Evolutionary conservation across 345 rosid species (phyloP).

Genomic region (Pseudoturritis turrita): DNA sequence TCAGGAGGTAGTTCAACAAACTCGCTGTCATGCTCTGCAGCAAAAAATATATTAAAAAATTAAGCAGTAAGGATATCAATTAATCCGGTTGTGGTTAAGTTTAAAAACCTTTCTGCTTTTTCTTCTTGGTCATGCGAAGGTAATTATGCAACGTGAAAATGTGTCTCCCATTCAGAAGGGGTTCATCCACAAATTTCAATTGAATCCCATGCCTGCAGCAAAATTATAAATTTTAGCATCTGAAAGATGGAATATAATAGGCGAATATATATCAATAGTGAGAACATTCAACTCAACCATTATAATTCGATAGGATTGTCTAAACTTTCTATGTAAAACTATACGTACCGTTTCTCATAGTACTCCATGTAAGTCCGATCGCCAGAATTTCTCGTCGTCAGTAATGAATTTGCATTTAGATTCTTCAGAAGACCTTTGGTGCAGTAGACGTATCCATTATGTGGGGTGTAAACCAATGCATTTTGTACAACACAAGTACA

Average conservation of each 20-base stretch:
- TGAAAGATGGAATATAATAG: not conserved
- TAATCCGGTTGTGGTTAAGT: not conserved
- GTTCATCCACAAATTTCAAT: conserved; percentile 35
- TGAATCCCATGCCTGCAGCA: conserved; percentile 53
- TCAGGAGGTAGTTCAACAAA: conserved; percentile 87
- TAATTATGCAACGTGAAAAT: conserved; percentile 54
- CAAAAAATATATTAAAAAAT: not conserved
- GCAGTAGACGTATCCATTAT: conserved; percentile 58
- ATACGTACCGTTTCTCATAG: conserved; percentile 43
- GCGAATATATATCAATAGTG: not conserved
- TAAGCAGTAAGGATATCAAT: not conserved
- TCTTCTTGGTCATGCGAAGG: conserved; percentile 36
- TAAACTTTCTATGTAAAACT: not conserved
- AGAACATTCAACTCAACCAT: not conserved
- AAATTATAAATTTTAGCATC: not conserved
- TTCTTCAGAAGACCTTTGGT: conserved; percentile 41
- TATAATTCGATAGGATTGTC: too few relatives aligned
- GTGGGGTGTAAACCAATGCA: conserved; percentile 75
- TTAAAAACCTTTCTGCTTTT: conserved; percentile 57
- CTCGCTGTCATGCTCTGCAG: conserved; percentile 47
- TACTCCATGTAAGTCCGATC: conserved; percentile 48
- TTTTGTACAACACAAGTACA: conserved; percentile 51
- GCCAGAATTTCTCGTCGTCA: conserved; percentile 42
- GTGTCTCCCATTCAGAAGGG: conserved; percentile 52
- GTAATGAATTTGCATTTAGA: conserved; percentile 46